Evolutionary conservation across 2,329 filamentous ascomycete species (phyloP).

Genomic region (Cladosporium phlei): DNA sequence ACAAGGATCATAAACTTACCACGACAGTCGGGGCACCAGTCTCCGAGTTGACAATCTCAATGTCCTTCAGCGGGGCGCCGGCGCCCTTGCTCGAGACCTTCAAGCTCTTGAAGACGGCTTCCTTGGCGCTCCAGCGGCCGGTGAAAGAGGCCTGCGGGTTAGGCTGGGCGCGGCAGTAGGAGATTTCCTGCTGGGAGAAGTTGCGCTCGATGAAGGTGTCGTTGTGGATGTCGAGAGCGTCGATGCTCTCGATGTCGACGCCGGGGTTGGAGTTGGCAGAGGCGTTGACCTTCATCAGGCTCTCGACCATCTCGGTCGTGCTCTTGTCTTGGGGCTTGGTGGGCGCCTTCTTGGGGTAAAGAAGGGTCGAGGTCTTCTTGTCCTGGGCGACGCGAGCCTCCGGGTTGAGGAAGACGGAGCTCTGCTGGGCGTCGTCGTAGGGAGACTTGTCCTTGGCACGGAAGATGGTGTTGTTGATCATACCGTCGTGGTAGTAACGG

Average conservation of each 20-base stretch:
- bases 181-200: slow-evolving; percentile 79
- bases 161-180: slow-evolving; percentile 76
- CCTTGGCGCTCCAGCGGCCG: slow-evolving; percentile 94
- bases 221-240: slow-evolving; percentile 85
- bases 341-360: slow-evolving; percentile 65
- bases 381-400: slow-evolving; percentile 78
- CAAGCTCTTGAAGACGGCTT: slow-evolving; percentile 96
- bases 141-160: slow-evolving; percentile 87
- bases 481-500: slow-evolving; percentile 94
- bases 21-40: slow-evolving; percentile 77
- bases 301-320: slow-evolving; percentile 72
- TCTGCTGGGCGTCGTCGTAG: slow-evolving; percentile 82
- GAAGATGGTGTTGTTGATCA: slow-evolving; percentile 97
- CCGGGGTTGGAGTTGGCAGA: slow-evolving; percentile 68
- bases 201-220: slow-evolving; percentile 92
- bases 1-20: slow-evolving; percentile 55
- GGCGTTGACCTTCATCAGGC: slow-evolving; percentile 61
- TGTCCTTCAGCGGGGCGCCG: slow-evolving; percentile 85
- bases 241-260: slow-evolving; percentile 87
- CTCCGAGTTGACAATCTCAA: slow-evolving; percentile 80
- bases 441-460: slow-evolving; percentile 89
- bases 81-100: slow-evolving; percentile 82
- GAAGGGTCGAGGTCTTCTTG: slow-evolving; percentile 78
- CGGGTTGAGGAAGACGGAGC: slow-evolving; percentile 87
- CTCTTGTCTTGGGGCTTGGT: slow-evolving; percentile 58